Conservation (phyloP, 805 yeast genomes). For the Candida parachauliodes region DNA sequence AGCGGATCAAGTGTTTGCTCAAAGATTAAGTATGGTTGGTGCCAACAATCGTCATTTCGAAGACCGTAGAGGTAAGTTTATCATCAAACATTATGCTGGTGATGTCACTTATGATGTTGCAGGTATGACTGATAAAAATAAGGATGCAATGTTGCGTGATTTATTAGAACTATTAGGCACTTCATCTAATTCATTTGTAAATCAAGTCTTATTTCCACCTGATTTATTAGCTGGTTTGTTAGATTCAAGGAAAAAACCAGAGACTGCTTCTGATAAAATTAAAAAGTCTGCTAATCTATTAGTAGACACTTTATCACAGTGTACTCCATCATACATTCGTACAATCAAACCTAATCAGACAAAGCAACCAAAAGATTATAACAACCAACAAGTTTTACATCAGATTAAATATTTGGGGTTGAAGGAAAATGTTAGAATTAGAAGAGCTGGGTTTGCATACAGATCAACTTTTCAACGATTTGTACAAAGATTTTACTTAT, state of each 20-base stretch:
- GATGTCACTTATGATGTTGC: conserved; percentile 90
- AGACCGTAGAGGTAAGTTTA: conserved; percentile 78
- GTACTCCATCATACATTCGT: conserved; percentile 95
- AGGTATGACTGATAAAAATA: conserved; percentile 94
- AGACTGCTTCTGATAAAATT: conserved; percentile 94
- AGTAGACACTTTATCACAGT: conserved; percentile 82
- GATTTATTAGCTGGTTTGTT: conserved; percentile 29
- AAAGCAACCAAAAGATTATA: conserved; percentile 86
- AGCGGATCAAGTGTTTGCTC: conserved; percentile 94
- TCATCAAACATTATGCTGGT: conserved; percentile 96
- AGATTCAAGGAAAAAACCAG: conserved; percentile 77
- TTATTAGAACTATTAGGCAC: conserved; percentile 73
- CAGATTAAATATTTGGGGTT: conserved; percentile 94
- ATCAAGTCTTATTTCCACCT: conserved; percentile 44
- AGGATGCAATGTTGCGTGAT: conserved; percentile 89
- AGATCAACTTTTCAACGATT: conserved; percentile 95
- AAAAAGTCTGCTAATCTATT: conserved; percentile 85
- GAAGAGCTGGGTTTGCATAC: conserved; percentile 98
- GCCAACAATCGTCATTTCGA: conserved; percentile 84
- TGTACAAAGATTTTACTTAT: conserved; percentile 86
- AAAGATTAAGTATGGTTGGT: conserved; percentile 78
- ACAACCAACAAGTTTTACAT: conserved; percentile 84
- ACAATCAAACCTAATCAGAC: conserved; percentile 97
- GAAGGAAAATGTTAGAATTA: conserved; percentile 93
- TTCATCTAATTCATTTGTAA: conserved; percentile 67